These are phyloP conservation scores for Fusarium buharicum DNA, from an alignment of 2,329 filamentous ascomycete species.

Conservation along the genomic window DNA sequence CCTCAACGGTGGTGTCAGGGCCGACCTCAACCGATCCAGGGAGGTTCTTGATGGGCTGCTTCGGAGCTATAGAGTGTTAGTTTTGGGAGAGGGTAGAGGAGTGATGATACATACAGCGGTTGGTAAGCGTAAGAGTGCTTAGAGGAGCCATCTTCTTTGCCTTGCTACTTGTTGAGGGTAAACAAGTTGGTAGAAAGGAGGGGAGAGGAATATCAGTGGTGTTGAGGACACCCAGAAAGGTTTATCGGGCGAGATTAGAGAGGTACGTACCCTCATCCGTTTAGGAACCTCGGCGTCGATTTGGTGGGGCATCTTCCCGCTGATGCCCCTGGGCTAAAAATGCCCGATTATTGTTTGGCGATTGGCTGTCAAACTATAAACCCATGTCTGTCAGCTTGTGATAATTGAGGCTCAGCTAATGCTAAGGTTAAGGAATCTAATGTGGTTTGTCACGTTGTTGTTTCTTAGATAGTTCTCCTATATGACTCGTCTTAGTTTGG, in stretches of 20 bases:
- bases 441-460: background rate
- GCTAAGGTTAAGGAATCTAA: background rate
- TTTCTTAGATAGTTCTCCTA: too few species aligned
- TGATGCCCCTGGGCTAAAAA: slow-evolving; percentile 20
- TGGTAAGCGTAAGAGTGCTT: slow-evolving; percentile 57
- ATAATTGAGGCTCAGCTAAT: slow-evolving; percentile 3
- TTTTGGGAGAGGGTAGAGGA: background rate
- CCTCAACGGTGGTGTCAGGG: slow-evolving; percentile 65
- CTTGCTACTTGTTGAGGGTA: slow-evolving; percentile 9
- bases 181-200: slow-evolving; percentile 11
- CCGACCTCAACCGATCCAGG: slow-evolving; percentile 62
- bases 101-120: slow-evolving; percentile 49
- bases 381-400: slow-evolving; percentile 17
- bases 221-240: slow-evolving; percentile 33
- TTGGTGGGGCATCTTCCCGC: slow-evolving; percentile 12
- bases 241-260: slow-evolving; percentile 21
- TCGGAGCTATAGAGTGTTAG: slow-evolving; percentile 52
- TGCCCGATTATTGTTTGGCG: slow-evolving; percentile 5
- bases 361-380: slow-evolving; percentile 9
- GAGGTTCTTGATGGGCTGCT: slow-evolving; percentile 65
- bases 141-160: slow-evolving; percentile 47
- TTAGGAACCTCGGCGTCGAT: slow-evolving; percentile 25
- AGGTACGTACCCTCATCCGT: slow-evolving; percentile 18
- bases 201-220: slow-evolving; percentile 3
- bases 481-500: too few species aligned